Evolutionary conservation across 176 grass and related monocot genomes (phyloP), one percentile per base, ranked within the genome.

Genomic region (Hsuehochloa calcarea): DNA sequence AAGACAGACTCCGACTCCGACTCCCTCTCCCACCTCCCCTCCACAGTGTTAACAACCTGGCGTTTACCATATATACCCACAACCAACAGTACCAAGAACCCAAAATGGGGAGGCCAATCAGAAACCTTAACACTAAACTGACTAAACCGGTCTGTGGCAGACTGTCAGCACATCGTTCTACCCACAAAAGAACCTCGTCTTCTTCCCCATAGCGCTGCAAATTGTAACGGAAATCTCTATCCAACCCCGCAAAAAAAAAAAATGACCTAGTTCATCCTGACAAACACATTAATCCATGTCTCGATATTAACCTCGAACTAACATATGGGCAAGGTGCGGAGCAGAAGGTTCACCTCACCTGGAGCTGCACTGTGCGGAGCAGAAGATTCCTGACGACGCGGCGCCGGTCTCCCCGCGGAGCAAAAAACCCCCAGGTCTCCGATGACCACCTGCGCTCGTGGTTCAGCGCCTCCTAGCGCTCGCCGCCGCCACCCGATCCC

Each of bases 381-480:
- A 88, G 74, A n/a, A 89, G 82, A 64, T 80, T 91, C 39, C 86
- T 75, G 20, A 88, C 70, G 55, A 86, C 83, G 25, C 70, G 55
- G 84, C 83, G 25, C 90, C 77, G 31, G 67, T 41, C 72, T 87
- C 93, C 51, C 17, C 62, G 65, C 47, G 61, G 10, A 75, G 83
- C 51, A 87, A 78, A 23, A 23, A 73, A 72, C 14, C 71, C 67
- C 91, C 39, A 69, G 23, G 59, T 65, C 69, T 70, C 67, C 69
- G 84, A 82, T 19, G 82, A 89, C 87, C 60, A 85, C 80, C 86
- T 94, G 61, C 4, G 84, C 7, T 82, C 65, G 54, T 85, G 81
- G 72, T 83, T 89, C 64, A 87, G 68, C 15, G 66, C 61, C 47
- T 83, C 61, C 22, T 39, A 58, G 61, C 22, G 27, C 37, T 65